Evolutionary conservation across 768 basidiomycete species (phyloP).

Genomic region (Leccinum longicurvipes): DNA sequence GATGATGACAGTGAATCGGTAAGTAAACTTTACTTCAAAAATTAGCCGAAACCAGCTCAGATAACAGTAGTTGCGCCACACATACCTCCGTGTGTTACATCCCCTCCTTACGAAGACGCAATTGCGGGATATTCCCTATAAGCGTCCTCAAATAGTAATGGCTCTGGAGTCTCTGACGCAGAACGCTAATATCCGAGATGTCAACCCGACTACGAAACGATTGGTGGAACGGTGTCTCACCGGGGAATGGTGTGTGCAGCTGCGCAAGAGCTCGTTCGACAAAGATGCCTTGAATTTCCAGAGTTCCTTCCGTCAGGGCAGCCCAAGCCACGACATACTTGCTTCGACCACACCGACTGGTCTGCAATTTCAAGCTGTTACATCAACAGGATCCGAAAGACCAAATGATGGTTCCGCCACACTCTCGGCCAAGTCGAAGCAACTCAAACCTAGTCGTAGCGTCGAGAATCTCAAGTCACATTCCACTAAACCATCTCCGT

Average conservation of each 20-base stretch:
- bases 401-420: constrained; percentile 18
- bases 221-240: constrained; percentile 88
- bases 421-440: constrained; percentile 34
- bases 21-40: constrained; percentile 28
- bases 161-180: constrained; percentile 75
- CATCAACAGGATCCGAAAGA: constrained; percentile 12
- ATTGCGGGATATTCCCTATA: constrained; percentile 80
- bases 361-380: constrained; percentile 1
- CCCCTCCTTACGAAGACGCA: constrained; percentile 95
- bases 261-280: constrained; percentile 41
- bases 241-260: constrained; percentile 82
- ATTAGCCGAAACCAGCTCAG: constrained; percentile 1
- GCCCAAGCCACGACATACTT: constrained; percentile 43
- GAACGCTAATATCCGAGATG: constrained; percentile 73
- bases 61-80: constrained; percentile 75
- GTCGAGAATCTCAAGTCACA: constrained; percentile 51
- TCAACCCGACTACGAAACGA: constrained; percentile 83
- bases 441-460: constrained; percentile 63
- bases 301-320: constrained; percentile 33
- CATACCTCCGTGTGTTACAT: constrained; percentile 93
- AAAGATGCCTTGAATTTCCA: constrained; percentile 28
- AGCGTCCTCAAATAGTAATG: constrained; percentile 84
- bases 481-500: constrained; percentile 25
- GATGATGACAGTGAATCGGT: constrained; percentile 95
- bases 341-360: constrained; percentile 35